phyloP scores from a whole-genome alignment of 257 asterid genomes.

The Euphrasia confusa region DNA sequence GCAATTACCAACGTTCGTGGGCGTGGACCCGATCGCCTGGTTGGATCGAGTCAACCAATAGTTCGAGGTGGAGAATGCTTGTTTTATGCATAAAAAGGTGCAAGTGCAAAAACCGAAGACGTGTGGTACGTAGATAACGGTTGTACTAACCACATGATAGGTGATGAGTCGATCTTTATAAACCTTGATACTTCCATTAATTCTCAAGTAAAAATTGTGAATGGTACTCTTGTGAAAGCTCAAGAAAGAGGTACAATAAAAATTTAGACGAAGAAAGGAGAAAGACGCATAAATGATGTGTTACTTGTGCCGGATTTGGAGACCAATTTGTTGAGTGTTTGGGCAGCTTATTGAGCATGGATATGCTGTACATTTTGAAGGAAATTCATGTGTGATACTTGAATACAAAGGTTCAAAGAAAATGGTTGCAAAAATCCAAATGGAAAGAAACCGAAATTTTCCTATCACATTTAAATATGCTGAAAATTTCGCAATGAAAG shows the following conservation, averaged over 20 bases:
- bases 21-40: too few relatives aligned
- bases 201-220: neutral
- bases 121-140: conserved; percentile 11
- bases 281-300: neutral
- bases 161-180: too few relatives aligned
- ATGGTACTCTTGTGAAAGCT: neutral
- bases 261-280: neutral
- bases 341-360: neutral
- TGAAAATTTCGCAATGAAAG: conserved; percentile 1
- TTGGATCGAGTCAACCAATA: too few relatives aligned
- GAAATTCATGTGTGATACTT: neutral
- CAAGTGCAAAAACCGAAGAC: neutral
- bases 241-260: neutral
- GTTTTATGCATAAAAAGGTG: neutral
- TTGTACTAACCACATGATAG: neutral
- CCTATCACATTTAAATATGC: neutral
- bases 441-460: neutral
- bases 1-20: too few relatives aligned
- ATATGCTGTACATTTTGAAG: neutral
- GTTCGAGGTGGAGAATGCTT: neutral
- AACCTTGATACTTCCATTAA: neutral
- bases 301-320: neutral
- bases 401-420: neutral
- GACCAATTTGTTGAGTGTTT: neutral
- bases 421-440: neutral